Evolutionary conservation across 768 basidiomycete species (phyloP).

Genomic region (Lactifluus pinguis): DNA sequence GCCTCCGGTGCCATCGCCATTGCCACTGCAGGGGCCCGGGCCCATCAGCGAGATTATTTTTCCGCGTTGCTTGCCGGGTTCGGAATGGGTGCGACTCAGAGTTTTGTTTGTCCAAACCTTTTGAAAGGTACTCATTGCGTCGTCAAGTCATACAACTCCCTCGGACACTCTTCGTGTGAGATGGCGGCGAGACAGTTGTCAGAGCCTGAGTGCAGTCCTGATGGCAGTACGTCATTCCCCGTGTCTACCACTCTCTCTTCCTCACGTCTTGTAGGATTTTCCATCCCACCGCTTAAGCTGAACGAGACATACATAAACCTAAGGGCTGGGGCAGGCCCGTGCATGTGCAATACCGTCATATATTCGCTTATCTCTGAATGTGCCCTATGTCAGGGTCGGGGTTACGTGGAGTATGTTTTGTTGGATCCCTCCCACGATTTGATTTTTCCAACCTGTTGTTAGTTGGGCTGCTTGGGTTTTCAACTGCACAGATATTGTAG

Average conservation of each 20-base stretch:
- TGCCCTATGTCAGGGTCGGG: not conserved
- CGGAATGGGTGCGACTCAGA: too few relatives aligned
- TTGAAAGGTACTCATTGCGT: too few relatives aligned
- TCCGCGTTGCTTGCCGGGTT: too few relatives aligned
- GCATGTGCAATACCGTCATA: not conserved
- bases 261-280: not conserved
- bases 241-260: not conserved
- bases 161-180: too few relatives aligned
- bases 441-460: not conserved
- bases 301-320: not conserved
- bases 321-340: not conserved
- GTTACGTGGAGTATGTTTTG: not conserved
- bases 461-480: not conserved
- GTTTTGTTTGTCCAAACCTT: too few relatives aligned
- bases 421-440: not conserved
- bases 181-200: too few relatives aligned
- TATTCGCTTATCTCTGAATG: not conserved
- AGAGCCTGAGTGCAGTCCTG: too few relatives aligned
- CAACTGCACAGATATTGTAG: not conserved
- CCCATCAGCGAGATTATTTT: too few relatives aligned
- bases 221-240: too few relatives aligned
- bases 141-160: too few relatives aligned
- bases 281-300: not conserved
- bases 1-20: too few relatives aligned
- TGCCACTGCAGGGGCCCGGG: too few relatives aligned